phyloP scores from a whole-genome alignment of 331 rosid species.

The Cydonia oblonga region DNA sequence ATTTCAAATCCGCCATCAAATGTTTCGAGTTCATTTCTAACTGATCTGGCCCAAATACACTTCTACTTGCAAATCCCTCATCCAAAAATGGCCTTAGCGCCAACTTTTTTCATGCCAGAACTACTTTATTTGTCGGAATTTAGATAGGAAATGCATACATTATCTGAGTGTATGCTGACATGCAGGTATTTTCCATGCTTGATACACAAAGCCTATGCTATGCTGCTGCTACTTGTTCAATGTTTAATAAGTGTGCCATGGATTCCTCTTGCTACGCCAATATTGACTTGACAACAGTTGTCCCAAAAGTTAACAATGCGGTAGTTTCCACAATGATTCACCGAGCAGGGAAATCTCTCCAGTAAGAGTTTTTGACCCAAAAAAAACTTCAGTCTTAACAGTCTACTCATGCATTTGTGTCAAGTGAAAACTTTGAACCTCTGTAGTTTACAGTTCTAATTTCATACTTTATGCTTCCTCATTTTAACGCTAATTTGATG shows the following conservation, averaged over 20 bases:
- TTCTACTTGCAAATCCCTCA: background rate
- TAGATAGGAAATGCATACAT: background rate
- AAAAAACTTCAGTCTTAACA: background rate
- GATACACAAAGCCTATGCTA: conserved; percentile 87
- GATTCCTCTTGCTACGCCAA: conserved; percentile 82
- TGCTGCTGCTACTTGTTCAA: conserved; percentile 76
- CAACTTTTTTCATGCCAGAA: background rate
- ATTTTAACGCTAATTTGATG: background rate
- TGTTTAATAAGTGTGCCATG: conserved; percentile 84
- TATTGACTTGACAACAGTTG: conserved; percentile 69
- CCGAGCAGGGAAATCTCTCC: conserved; percentile 78
- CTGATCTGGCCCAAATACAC: background rate
- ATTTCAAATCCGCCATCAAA: background rate
- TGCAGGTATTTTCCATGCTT: conserved; percentile 91
- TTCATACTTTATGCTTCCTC: background rate
- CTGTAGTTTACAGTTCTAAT: background rate
- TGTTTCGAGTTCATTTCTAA: background rate
- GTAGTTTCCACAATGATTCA: conserved; percentile 92
- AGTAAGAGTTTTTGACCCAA: conserved; percentile 28
- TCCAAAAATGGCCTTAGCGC: too few species aligned
- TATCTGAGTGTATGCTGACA: conserved; percentile 8
- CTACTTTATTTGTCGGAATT: background rate
- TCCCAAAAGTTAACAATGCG: conserved; percentile 90
- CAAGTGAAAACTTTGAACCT: background rate
- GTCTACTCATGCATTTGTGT: background rate